Evolutionary conservation across 306 rosid species (phyloP).

Genomic region (Cucurbita pepo): DNA sequence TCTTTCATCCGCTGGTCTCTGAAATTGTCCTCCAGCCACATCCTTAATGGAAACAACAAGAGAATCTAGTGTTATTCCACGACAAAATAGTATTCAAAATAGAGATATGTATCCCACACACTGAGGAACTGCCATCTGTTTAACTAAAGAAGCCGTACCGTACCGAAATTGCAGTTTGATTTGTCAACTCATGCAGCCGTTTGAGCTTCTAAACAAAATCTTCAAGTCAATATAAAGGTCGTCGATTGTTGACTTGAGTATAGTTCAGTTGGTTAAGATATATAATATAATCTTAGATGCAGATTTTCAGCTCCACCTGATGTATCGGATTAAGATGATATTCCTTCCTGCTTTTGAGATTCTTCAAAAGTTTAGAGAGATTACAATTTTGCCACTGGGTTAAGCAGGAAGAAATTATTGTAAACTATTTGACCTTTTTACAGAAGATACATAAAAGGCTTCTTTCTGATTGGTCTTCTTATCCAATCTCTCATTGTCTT

Average conservation of each 20-base stretch:
- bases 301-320: too few relatives aligned
- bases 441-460: not conserved
- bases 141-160: conserved; percentile 4
- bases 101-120: not conserved
- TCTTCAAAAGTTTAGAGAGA: not conserved
- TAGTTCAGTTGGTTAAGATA: not conserved
- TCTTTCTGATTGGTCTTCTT: not conserved
- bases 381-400: not conserved
- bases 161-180: conserved; percentile 2
- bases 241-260: not conserved
- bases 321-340: too few relatives aligned
- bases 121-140: conserved; percentile 2
- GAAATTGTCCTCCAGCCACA: not conserved
- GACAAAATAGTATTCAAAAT: conserved; percentile 1
- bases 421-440: not conserved
- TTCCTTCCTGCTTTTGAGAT: not conserved
- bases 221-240: not conserved
- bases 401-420: not conserved
- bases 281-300: too few relatives aligned
- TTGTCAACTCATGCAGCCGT: not conserved
- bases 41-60: not conserved
- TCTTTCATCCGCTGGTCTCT: not conserved
- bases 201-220: not conserved
- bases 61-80: not conserved
- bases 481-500: not conserved